Base-by-base conservation (phyloP, 1,284 basidiomycete species). In the Mycosarcoma mackinlayi region DNA sequence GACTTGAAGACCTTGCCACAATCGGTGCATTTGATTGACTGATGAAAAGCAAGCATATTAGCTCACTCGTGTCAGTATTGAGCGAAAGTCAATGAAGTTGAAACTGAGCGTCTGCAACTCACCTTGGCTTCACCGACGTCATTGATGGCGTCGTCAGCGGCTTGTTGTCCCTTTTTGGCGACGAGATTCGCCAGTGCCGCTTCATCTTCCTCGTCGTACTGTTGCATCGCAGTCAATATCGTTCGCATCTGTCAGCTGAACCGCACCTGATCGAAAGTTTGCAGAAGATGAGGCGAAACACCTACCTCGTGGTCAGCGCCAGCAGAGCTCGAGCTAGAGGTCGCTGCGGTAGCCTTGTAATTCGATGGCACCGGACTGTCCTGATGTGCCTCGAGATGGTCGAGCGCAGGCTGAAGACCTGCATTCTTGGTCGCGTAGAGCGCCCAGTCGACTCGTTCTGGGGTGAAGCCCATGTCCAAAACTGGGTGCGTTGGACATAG, bases 1-100 rank as follows among this genome's bases (percentile, higher is more conserved):
- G 92, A 93, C 80, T 88, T 89, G 86, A 83, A 75, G 24, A 72
- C 47, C 53, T 81, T 82, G 35, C 73, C 71, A 42, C 80, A 82
- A 16, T 76, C 75, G 42, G 66, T 55, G 64, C 80, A 82, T 39
- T 77, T 75, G 66, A 82, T 78, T 3, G 76, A 79, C 69, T 38
- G 16, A 11, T 16, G 33, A 35, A n/a, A n/a, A n/a, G n/a, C n/a
- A n/a, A n/a, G n/a, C n/a, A n/a, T n/a, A n/a, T n/a, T n/a, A n/a
- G n/a, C n/a, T n/a, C n/a, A n/a, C n/a, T n/a, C n/a, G n/a, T n/a
- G n/a, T n/a, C n/a, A n/a, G n/a, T n/a, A n/a, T n/a, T 79, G 47
- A 13, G 21, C 2, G 4, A 19, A 16, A 35, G 33, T 18, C 27
- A 16, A 23, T 9, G 14, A n/a, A n/a, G n/a, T n/a, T n/a, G 37